Evolutionary conservation across 768 basidiomycete species (phyloP), one percentile per base, ranked within the genome.

Genomic region (Rhizopogon sp.): DNA sequence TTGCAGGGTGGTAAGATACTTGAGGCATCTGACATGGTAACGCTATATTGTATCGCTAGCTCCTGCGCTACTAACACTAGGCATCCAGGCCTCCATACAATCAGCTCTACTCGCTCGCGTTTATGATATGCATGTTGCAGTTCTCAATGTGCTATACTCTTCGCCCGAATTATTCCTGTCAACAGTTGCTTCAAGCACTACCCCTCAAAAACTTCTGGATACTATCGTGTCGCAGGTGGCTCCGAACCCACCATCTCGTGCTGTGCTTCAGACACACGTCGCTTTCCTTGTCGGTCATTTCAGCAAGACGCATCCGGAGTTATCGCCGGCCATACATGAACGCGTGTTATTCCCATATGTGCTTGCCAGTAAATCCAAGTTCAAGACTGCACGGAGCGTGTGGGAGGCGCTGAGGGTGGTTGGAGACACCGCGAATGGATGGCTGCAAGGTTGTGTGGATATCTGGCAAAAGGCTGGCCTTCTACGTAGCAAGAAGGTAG

Each of bases 321-420:
- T 61, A n/a, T n/a, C 53, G 4, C 37, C 68, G 25, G 66, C 71
- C 29, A 66, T 79, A 25, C 80, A 83, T 57, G 72, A 81, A 57
- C 70, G 73, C 33, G 64, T 85, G 1, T 68, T 95, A 52, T 88
- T 92, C 64, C 88, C 92, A 0, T 82, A 83, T 63, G 70, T 95
- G 43, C 66, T 95, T 14, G 86, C 82, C 60, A 86, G 89, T 6
- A 91, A 88, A 63, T 70, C 86, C 3, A 78, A 85, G 50, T 79
- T 85, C 57, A 85, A 82, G 64, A 87, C 81, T 0, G 77, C 83
- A 0, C 76, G 80, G 20, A 65, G 77, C n/a, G 81, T 84, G 0
- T 95, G 93, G 93, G 84, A 84, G 53, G 68, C 79, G n/a, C 64
- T 93, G 54, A 67, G 63, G n/a, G 76, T 75, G 11, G 47, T 65